Evolutionary conservation across 2,329 filamentous ascomycete genomes (phyloP).

Genomic region (Basipetospora sp.): DNA sequence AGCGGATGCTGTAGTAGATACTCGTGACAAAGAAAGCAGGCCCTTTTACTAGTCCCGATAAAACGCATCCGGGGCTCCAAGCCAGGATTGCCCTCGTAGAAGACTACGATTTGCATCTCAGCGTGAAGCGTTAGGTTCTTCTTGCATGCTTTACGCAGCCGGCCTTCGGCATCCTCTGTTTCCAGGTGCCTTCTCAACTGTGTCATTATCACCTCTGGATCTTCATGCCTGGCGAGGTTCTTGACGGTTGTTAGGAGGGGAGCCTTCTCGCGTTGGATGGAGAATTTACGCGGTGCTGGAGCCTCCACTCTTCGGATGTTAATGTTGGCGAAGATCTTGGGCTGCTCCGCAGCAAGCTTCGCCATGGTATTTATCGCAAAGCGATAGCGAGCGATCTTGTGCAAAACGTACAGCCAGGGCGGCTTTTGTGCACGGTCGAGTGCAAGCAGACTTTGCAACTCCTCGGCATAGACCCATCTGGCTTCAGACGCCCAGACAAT

Average conservation of each 20-base stretch:
- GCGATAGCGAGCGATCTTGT: constrained; percentile 17
- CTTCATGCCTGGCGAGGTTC: background rate
- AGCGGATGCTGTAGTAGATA: constrained; percentile 15
- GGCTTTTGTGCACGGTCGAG: constrained; percentile 2
- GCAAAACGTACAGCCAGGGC: constrained; percentile 9
- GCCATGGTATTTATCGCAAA: constrained; percentile 15
- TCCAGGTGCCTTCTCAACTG: background rate
- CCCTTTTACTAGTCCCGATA: constrained; percentile 20
- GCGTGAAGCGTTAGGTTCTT: constrained; percentile 16
- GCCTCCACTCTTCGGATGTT: constrained; percentile 9
- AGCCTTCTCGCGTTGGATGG: background rate
- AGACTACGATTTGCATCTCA: constrained; percentile 18
- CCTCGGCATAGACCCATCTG: constrained; percentile 13
- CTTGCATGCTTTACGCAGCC: constrained; percentile 11
- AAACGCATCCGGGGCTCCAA: constrained; percentile 11
- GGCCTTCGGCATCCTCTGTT: constrained; percentile 9
- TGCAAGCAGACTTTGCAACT: constrained; percentile 10
- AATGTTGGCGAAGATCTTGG: constrained; percentile 12
- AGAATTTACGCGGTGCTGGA: constrained; percentile 5
- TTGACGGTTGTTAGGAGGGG: background rate
- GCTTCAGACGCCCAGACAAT: constrained; percentile 15
- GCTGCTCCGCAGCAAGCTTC: constrained; percentile 14
- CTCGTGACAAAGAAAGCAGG: constrained; percentile 17
- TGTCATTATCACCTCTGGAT: constrained; percentile 5
- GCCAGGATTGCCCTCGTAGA: constrained; percentile 16